Evolutionary conservation across 2,329 filamentous ascomycete genomes (phyloP), one percentile per base, ranked within the genome.

Genomic region (Chaetomium sp.): DNA sequence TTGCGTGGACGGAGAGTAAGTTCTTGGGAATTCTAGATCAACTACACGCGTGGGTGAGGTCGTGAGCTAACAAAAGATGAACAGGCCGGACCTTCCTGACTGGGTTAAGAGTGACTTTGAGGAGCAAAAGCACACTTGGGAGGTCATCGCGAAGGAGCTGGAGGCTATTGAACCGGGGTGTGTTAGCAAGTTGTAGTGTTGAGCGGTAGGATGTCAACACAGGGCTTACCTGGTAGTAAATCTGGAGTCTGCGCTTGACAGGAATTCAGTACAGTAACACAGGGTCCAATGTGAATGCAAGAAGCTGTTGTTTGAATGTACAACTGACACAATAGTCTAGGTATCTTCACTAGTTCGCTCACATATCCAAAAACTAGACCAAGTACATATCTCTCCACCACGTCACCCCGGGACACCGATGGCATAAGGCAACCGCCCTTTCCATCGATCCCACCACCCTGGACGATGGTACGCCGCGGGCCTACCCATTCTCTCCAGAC

Each of bases 1-100:
- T 14, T 71, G 69, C 41, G 59, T 68, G 11, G 53, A 68, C 5
- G 62, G 64, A 10, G 54, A 60, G 66, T 68, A 57, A 65, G 63
- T 62, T 19, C 33, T 33, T 3, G 3, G 19, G 19, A 27, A 27
- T 27, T 27, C 19, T 3, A 3, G 19, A 27, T 27, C n/a, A 27
- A 27, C 2, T 27, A 27, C 19, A 27, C 19, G 19, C 19, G 19
- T 27, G 19, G 19, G 3, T 27, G 19, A 27, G 3, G 3, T 3
- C 3, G 19, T 27, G 19, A 27, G 19, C 19, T 27, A 27, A 27
- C 19, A 3, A 3, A 27, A 27, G 19, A 33, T 38, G 32, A 34
- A 27, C 37, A 38, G 37, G 37, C 37, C 37, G 8, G 37, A 38
- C 37, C 8, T 38, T 12, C 37, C 37, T 12, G 43, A 37, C 7